Evolutionary conservation across 768 basidiomycete species (phyloP), one percentile per base, ranked within the genome.

Genomic region (Termitomyces sp.): DNA sequence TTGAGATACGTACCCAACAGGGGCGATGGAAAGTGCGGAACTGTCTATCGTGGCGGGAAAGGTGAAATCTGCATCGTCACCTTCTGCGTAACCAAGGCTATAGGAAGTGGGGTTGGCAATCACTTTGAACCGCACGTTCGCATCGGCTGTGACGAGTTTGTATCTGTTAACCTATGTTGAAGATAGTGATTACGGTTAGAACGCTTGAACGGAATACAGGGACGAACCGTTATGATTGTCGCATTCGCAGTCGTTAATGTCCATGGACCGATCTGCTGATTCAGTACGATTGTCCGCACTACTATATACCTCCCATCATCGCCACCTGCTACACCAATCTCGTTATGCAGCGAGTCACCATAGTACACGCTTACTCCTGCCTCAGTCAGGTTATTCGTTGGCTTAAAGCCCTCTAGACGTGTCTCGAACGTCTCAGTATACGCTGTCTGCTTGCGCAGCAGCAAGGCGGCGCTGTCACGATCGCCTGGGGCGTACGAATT

Each of bases 401-500:
- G 70, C 2, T 51, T 37, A 53, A 78, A 78, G 20, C 42, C 61
- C 12, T 72, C 66, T 1, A 78, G 50, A 22, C 65, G 56, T 18
- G 71, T 73, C 58, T 76, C 74, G 43, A 77, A 77, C 0, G 66
- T 67, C 55, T 76, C 74, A n/a, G 66, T 63, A 51, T 76, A 74
- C 16, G 69, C 66, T 16, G 72, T 69, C 56, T 78, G 76, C 50
- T 76, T 76, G 32, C 73, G 72, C 12, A 78, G 55, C 2, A 78
- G 36, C 47, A 77, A 58, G 0, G 76, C 73, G 0, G 74, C 68
- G 37, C 61, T 70, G 60, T 76, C 76, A 5, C 76, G 63, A 55
- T 78, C 76, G 1, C 76, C 74, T 1, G 70, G 68, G 10, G 74
- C 73, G 53, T 74, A 76, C 10, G 74, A 57, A 60, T 74, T 76